Conservation (phyloP, 2,329 filamentous ascomycete species). For the Penicillium sp. region DNA sequence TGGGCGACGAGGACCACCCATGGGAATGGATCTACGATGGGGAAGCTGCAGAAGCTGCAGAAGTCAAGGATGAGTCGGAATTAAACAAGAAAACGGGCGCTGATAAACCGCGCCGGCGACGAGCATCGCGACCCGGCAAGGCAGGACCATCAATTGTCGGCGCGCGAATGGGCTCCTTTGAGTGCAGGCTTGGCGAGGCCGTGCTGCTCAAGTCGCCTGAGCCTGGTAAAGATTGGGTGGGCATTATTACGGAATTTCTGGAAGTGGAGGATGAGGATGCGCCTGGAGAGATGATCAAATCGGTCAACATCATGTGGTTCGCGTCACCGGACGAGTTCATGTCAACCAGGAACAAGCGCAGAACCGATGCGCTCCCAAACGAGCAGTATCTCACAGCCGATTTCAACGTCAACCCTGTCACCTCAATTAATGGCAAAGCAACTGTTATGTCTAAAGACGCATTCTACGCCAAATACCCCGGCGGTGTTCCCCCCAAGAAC, state of each 20-base stretch:
- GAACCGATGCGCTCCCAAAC: conserved; percentile 73
- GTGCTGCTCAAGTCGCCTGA: conserved; percentile 85
- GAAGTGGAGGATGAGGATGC: conserved; percentile 67
- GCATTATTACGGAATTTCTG: conserved; percentile 75
- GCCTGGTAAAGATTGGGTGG: conserved; percentile 83
- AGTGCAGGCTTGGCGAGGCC: conserved; percentile 73
- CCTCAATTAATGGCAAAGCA: conserved; percentile 86
- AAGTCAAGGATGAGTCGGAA: conserved; percentile 18
- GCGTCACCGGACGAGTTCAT: conserved; percentile 80
- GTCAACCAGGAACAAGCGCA: conserved; percentile 72
- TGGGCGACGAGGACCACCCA: conserved; percentile 63
- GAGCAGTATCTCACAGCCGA: conserved; percentile 87
- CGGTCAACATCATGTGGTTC: conserved; percentile 93
- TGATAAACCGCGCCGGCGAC: conserved; percentile 23
- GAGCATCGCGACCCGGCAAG: conserved; percentile 24
- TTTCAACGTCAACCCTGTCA: conserved; percentile 79
- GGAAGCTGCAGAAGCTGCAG: conserved; percentile 17
- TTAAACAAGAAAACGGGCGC: conserved; percentile 1
- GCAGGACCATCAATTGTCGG: conserved; percentile 59
- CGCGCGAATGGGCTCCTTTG: conserved; percentile 73
- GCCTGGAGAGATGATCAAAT: conserved; percentile 49
- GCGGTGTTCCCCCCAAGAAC: conserved; percentile 64
- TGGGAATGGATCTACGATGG: conserved; percentile 71
- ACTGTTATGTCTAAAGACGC: conserved; percentile 65
- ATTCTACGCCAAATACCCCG: conserved; percentile 66